A percentile compares a stretch with the other conserved stretches of the same genome.
phyloP scores from a whole-genome alignment of 495 filamentous ascomycete species.

The Annulohypoxylon nitens region DNA sequence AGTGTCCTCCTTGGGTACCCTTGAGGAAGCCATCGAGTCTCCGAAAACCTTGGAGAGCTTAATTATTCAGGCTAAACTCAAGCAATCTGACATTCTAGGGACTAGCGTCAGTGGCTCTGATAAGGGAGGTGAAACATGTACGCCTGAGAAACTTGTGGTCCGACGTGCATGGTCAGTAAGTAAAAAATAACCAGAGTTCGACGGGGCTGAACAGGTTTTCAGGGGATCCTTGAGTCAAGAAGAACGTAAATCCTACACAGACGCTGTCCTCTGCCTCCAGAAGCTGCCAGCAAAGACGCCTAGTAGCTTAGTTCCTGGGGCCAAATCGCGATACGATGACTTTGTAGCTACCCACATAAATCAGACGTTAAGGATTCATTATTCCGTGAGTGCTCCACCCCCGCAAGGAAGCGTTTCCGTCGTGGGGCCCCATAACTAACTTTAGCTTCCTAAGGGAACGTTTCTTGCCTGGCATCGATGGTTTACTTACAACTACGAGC shows the following conservation, averaged over 20 bases:
- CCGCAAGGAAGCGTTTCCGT: not conserved
- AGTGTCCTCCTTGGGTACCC: not conserved
- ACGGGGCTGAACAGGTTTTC: constrained; percentile 7
- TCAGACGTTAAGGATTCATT: constrained; percentile 72
- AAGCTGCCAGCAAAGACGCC: constrained; percentile 63
- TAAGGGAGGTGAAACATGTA: constrained; percentile 43
- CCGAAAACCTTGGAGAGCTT: constrained; percentile 3
- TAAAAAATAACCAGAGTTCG: not conserved
- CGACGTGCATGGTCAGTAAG: constrained; percentile 61
- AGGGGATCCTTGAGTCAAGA: constrained; percentile 62
- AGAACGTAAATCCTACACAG: constrained; percentile 70
- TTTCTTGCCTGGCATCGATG: constrained; percentile 81
- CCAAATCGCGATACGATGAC: constrained; percentile 71
- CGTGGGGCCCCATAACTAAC: constrained; percentile 5
- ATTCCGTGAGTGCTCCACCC: constrained; percentile 55
- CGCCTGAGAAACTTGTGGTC: constrained; percentile 53
- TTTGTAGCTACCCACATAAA: constrained; percentile 77
- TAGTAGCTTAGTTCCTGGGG: constrained; percentile 50
- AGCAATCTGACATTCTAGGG: constrained; percentile 4
- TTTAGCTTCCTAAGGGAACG: constrained; percentile 58
- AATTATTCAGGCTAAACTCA: constrained; percentile 16
- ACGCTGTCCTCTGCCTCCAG: constrained; percentile 74
- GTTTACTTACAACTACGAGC: constrained; percentile 73
- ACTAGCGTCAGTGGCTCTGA: not conserved
- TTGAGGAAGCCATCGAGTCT: not conserved